Conservation (phyloP, 148 eudicot species). For the Nepenthes mirabilis region DNA sequence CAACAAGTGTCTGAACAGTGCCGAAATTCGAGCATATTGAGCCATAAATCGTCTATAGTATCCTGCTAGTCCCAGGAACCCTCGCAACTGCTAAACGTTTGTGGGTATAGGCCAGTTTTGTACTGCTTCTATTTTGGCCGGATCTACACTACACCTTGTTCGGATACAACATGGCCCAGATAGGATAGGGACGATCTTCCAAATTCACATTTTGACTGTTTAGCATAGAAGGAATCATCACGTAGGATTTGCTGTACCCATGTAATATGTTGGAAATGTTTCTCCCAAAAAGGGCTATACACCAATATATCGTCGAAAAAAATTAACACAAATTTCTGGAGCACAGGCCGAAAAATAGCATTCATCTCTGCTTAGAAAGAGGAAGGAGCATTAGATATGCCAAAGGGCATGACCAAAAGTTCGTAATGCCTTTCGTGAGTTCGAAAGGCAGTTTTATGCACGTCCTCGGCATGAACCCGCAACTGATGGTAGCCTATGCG, state of each 20-base stretch:
- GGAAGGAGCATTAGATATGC: background rate
- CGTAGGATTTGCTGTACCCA: background rate
- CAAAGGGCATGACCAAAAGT: background rate
- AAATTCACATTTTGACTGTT: background rate
- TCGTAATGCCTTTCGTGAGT: background rate
- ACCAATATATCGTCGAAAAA: too few species aligned
- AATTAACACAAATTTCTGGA: too few species aligned
- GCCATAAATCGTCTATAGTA: background rate
- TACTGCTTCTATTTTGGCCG: background rate
- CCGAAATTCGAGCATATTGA: too few species aligned
- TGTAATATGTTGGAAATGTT: background rate
- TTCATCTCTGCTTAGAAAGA: background rate
- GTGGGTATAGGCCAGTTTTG: background rate
- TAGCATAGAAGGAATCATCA: background rate
- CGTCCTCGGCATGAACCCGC: background rate
- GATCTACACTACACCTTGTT: background rate
- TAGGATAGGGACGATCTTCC: background rate
- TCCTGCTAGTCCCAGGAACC: background rate
- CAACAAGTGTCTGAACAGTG: too few species aligned
- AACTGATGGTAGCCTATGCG: background rate
- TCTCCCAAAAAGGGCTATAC: too few species aligned
- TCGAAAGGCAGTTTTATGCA: background rate
- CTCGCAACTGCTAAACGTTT: background rate
- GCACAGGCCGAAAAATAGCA: background rate
- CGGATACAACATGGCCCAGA: background rate